Base-by-base conservation (phyloP, 202 grass and related monocot genomes). In the Alloteropsis angusta region DNA sequence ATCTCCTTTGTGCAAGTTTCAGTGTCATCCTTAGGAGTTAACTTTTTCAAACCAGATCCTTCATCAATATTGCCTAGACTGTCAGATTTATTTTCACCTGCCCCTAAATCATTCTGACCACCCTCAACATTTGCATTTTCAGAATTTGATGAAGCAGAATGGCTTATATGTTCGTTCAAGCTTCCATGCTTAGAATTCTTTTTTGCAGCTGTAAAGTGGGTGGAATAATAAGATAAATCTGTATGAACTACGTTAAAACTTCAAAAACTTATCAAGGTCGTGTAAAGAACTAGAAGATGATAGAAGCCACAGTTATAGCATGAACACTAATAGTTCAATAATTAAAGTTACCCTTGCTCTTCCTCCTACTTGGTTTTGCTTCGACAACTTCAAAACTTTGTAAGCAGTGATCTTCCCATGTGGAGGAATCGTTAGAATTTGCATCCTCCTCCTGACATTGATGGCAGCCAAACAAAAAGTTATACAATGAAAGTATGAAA, bases 301-400 rank as follows among this genome's bases (percentile, higher is more conserved):
- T 38, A 81, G 28, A 30, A 47, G 4, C 54, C 38, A 76, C 73
- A 76, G 60, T 72, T 81, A 82, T 66, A 80, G 28, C 69, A 82
- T 81, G 36, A 86, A 69, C 79, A 90, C 50, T 54, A 73, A 41
- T 76, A 55, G 85, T 71, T 74, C 56, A 82, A 57, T 62, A 78
- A 55, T 41, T 65, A 80, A 80, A 88, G 67, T 76, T 88, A 55
- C 89, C 75, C 81, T 94, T 90, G 61, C 68, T 97, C 80, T 88
- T 97, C 57, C 82, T 87, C 43, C 85, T 88, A 64, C 83, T 94
- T 82, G 85, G 79, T 71, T 97, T 97, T 81, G 85, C 85, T 87
- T 92, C 91, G 42, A 82, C 53, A 72, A 73, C 87, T 82, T 88
- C 87, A 68, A 88, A 82, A 78, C 76, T 88, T 75, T 89, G 82